These are phyloP conservation scores for Penicillium salamii DNA, from an alignment of 495 filamentous ascomycete species.

Conservation along the genomic window DNA sequence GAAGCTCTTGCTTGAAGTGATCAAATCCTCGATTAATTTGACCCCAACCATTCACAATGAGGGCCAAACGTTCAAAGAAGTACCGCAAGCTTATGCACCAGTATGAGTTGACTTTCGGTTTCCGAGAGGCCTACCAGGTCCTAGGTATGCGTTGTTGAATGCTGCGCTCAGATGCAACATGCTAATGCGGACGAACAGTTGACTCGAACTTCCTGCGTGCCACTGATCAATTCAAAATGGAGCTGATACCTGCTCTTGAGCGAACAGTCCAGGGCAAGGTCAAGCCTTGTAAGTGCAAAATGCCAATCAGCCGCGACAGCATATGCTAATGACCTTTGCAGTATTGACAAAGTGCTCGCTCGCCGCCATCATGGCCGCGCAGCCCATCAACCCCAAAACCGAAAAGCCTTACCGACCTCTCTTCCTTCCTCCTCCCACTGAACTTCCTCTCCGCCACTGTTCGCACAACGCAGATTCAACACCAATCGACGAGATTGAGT, in stretches of 20 bases:
- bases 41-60: constrained; percentile 55
- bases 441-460: constrained; percentile 81
- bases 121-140: constrained; percentile 92
- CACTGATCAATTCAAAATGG: constrained; percentile 75
- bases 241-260: constrained; percentile 66
- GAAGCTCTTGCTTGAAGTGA: constrained; percentile 8
- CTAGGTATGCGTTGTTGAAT: constrained; percentile 50
- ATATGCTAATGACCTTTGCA: constrained; percentile 20
- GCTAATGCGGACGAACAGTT: constrained; percentile 40
- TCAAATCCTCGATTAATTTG: constrained; percentile 15
- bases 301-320: constrained; percentile 1
- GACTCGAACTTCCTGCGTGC: constrained; percentile 79
- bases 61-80: constrained; percentile 89
- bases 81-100: constrained; percentile 96
- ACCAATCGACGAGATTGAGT: constrained; percentile 73
- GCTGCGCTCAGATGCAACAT: not conserved
- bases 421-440: constrained; percentile 44
- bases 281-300: constrained; percentile 67
- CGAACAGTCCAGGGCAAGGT: constrained; percentile 74
- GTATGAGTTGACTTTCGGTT: constrained; percentile 78
- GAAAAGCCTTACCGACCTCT: constrained; percentile 40
- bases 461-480: constrained; percentile 79
- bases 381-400: constrained; percentile 46
- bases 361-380: constrained; percentile 41
- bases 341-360: constrained; percentile 63